These are phyloP conservation scores for Priceomyces haplophilus DNA, from an alignment of 805 yeast species.

Conservation along the genomic window DNA sequence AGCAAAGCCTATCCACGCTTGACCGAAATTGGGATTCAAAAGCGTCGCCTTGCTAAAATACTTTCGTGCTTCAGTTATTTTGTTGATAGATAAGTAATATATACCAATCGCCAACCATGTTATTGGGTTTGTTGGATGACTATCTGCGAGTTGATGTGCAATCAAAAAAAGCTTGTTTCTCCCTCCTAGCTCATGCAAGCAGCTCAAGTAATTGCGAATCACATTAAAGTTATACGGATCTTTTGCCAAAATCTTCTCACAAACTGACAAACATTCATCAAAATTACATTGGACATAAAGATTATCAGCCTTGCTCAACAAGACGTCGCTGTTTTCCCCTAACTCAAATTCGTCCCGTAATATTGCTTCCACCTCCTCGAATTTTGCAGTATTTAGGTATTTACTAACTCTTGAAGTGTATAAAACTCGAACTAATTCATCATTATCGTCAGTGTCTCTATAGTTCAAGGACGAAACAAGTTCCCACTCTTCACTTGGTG, in stretches of 20 bases:
- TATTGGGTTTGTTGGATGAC: slow-evolving; percentile 73
- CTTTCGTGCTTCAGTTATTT: slow-evolving; percentile 77
- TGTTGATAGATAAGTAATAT: slow-evolving; percentile 73
- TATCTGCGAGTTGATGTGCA: slow-evolving; percentile 83
- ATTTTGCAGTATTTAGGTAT: slow-evolving; percentile 55
- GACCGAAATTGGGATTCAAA: slow-evolving; percentile 84
- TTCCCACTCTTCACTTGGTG: slow-evolving; percentile 88
- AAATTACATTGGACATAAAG: slow-evolving; percentile 74
- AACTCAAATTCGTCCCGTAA: slow-evolving; percentile 71
- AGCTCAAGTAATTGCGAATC: slow-evolving; percentile 76
- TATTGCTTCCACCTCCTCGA: slow-evolving; percentile 62
- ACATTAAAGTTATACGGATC: slow-evolving; percentile 73
- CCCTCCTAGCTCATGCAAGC: slow-evolving; percentile 80
- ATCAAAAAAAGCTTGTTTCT: slow-evolving; percentile 74
- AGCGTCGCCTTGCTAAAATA: slow-evolving; percentile 87
- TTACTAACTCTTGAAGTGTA: slow-evolving; percentile 77
- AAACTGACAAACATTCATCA: slow-evolving; percentile 68
- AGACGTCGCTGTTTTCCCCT: slow-evolving; percentile 64
- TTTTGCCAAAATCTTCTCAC: slow-evolving; percentile 55
- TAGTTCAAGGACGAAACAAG: slow-evolving; percentile 63
- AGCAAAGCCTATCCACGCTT: slow-evolving; percentile 98
- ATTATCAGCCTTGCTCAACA: slow-evolving; percentile 65
- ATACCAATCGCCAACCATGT: slow-evolving; percentile 94
- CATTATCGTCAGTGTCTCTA: slow-evolving; percentile 72
- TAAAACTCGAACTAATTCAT: slow-evolving; percentile 71